These are phyloP conservation scores for Hibiscus mutabilis DNA, from an alignment of 345 rosid species.

Conservation along the genomic window DNA sequence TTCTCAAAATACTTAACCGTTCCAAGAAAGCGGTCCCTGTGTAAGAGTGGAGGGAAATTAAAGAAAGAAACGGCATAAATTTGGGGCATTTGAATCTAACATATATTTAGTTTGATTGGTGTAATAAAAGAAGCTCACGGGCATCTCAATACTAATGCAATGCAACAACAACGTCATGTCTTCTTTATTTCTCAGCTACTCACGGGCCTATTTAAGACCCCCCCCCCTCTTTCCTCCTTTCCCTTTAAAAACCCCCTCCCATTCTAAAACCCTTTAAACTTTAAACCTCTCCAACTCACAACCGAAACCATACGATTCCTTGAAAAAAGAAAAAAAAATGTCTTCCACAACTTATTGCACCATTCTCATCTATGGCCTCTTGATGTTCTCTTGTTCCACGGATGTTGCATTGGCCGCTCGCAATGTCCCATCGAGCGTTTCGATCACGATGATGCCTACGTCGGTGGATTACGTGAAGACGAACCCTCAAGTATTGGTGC, in stretches of 20 bases:
- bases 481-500: slow-evolving; percentile 30
- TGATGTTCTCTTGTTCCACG: slow-evolving; percentile 6
- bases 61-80: neutral
- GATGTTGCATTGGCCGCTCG: slow-evolving; percentile 29
- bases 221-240: neutral
- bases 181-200: slow-evolving; percentile 22
- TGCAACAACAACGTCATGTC: slow-evolving; percentile 12
- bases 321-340: slow-evolving; percentile 12
- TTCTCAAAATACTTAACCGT: too few species aligned
- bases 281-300: slow-evolving; percentile 5
- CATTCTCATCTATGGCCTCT: slow-evolving; percentile 10
- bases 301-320: neutral
- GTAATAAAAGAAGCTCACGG: slow-evolving; percentile 16
- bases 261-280: neutral
- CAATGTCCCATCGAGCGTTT: slow-evolving; percentile 46
- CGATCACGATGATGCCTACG: slow-evolving; percentile 56
- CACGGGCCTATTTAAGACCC: slow-evolving; percentile 70
- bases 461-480: slow-evolving; percentile 34
- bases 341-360: slow-evolving; percentile 1
- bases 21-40: too few species aligned
- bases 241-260: neutral
- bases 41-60: too few species aligned
- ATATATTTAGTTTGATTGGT: neutral
- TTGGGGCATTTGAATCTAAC: neutral
- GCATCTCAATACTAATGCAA: slow-evolving; percentile 4